A percentile compares a stretch with the other conserved stretches of the same genome.
Evolutionary conservation across 2,329 filamentous ascomycete genomes (phyloP).

Genomic region (Calonectria hongkongensis): DNA sequence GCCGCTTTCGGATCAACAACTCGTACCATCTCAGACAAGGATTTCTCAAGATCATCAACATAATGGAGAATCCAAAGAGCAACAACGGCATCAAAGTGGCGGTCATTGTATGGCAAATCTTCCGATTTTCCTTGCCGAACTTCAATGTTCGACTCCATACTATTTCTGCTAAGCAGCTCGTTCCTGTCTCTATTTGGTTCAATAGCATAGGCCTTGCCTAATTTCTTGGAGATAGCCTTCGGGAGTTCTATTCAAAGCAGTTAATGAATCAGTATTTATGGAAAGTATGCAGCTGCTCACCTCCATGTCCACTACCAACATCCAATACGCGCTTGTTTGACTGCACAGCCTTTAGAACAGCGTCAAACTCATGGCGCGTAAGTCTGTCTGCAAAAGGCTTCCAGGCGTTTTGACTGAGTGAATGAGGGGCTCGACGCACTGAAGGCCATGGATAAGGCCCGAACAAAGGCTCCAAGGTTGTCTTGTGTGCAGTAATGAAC

Average conservation of each 20-base stretch:
- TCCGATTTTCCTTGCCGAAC: background rate
- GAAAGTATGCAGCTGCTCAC: background rate
- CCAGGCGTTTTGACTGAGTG: background rate
- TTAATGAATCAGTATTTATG: background rate
- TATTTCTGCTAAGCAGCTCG: background rate
- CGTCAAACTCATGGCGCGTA: background rate
- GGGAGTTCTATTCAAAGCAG: background rate
- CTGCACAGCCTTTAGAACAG: background rate
- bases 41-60: background rate
- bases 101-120: background rate
- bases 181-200: background rate
- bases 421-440: background rate
- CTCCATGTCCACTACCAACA: background rate
- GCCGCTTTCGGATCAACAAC: background rate
- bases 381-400: background rate
- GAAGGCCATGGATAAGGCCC: background rate
- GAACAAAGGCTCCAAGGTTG: background rate
- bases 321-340: background rate
- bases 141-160: background rate
- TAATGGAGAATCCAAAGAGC: slow-evolving; percentile 1
- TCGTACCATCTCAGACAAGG: background rate
- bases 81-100: background rate
- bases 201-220: background rate
- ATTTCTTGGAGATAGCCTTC: background rate
- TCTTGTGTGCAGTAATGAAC: background rate